Percentiles rank a stretch among this genome's conserved stretches.
phyloP scores from a whole-genome alignment of 495 filamentous ascomycete species.

The Penicillium diatomitis region DNA sequence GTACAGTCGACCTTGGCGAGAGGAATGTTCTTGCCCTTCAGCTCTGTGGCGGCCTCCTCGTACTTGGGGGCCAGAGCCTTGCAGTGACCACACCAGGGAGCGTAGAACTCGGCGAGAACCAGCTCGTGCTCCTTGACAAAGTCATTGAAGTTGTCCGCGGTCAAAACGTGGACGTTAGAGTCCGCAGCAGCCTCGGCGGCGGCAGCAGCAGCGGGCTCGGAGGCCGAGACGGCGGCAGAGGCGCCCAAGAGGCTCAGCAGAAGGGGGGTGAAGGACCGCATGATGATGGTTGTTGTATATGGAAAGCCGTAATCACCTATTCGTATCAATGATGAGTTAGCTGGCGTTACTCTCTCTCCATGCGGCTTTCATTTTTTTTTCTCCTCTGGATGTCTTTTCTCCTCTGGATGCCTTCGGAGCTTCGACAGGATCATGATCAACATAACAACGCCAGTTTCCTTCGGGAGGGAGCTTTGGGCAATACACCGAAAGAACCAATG shows the following conservation, averaged over 20 bases:
- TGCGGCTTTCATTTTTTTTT: no score
- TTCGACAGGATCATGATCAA: no score
- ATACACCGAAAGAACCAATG: background rate
- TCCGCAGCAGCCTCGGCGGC: constrained; percentile 35
- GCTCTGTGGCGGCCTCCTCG: constrained; percentile 81
- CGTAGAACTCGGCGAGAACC: constrained; percentile 96
- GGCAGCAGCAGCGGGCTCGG: constrained; percentile 29
- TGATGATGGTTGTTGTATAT: constrained; percentile 23
- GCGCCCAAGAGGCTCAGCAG: constrained; percentile 53
- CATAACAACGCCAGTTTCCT: no score
- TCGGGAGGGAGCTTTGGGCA: no score
- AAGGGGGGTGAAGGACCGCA: constrained; percentile 48
- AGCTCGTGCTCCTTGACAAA: constrained; percentile 82
- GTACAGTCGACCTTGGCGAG: constrained; percentile 96
- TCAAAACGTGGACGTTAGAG: constrained; percentile 66
- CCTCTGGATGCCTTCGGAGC: no score
- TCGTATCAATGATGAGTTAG: background rate
- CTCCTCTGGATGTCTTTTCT: no score
- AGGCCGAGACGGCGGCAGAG: constrained; percentile 52
- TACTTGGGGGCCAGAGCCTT: constrained; percentile 89
- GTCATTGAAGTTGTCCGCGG: constrained; percentile 71
- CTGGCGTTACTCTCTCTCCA: background rate
- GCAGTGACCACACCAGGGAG: constrained; percentile 99
- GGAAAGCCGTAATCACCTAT: constrained; percentile 7
- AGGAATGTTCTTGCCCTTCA: constrained; percentile 92